Base-by-base conservation (phyloP, 257 asterid genomes). In the Jaltomata sinuosa region DNA sequence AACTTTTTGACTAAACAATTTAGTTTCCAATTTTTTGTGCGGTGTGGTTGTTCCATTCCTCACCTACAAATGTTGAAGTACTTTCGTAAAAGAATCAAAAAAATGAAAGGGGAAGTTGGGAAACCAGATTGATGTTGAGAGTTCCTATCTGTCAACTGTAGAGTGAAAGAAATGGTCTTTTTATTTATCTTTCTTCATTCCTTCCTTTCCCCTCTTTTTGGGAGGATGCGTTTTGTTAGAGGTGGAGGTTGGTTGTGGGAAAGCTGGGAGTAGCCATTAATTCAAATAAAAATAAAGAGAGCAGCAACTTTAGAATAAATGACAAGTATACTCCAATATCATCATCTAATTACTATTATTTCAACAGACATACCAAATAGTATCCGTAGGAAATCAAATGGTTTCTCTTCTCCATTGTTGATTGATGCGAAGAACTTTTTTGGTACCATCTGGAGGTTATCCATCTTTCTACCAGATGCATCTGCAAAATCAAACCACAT, bases 311-410 rank as follows among this genome's bases (percentile, higher is more conserved):
- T 6, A 21, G 53, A 32, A 38, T 11, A 49, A 27, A 49, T 77
- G 81, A 15, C 42, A 77, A 77, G 81, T 18, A 29, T 49, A 29
- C 27, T 27, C 62, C 29, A 31, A 40, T 65, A 83, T 54, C 19
- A 40, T 54, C 76, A 83, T 74, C 77, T 14, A 47, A 78, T 22
- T 21, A 79, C 29, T 25, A 57, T 25, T 11, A 40, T 78, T 65
- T 11, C 64, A 84, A 15, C 65, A 53, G 22, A 67, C 89, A 47
- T 91, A 93, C 99, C 99, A 61, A 93, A 89, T 52, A 96, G 88
- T 32, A 90, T 88, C 16, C 97, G 91, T 74, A 96, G 84, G 87
- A 96, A 94, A 85, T 96, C 95, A 67, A 94, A 94, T 50, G 99
- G 98, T 86, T 92, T 93, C 40, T 93, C 94, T 50, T 93, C 94